Base-by-base conservation (phyloP, 257 asterid species). In the Avicennia marina region DNA sequence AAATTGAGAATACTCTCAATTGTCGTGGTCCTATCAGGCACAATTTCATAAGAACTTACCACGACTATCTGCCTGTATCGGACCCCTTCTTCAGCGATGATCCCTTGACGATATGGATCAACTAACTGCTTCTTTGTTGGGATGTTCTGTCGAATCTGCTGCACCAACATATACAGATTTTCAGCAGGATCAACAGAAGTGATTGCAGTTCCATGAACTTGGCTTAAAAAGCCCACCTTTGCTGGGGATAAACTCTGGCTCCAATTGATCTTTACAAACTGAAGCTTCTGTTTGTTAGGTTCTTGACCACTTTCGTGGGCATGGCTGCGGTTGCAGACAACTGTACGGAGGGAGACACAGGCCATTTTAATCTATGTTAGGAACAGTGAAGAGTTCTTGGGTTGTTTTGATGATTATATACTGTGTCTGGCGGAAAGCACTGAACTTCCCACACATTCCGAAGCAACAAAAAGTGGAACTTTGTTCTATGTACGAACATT, bases 101-200 rank as follows among this genome's bases (percentile, higher is more conserved):
- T 3, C 32, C 94, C 97, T 39, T 86, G 94, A 1, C 95, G 78
- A 51, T 70, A 75, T 0, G 86, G 85, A 65, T 89, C 97, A 2
- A 42, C 78, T 2, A 77, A 31, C 65, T 89, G 97, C 77, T 81
- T 89, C 77, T 67, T 74, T n/a, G 87, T 81, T n/a, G 97, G 97
- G 51, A 89, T 89, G 40, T 81, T 89, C 53, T 86, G 97, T 15
- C 95, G 77, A 20, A 62, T 21, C 20, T 73, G 83, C 58, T 58
- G 69, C 50, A 68, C 66, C 10, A 67, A 44, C 48, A 36, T 53
- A n/a, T n/a, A n/a, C n/a, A n/a, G n/a, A n/a, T n/a, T n/a, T n/a
- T n/a, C 64, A 42, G 58, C 80, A 34, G 64, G 19, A 46, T 38
- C 68, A 40, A 61, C 22, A 4, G 79, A 41, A n/a, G 77, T 42